Conservation (phyloP, 805 yeast species). For the Candida khao-thaluensis region DNA sequence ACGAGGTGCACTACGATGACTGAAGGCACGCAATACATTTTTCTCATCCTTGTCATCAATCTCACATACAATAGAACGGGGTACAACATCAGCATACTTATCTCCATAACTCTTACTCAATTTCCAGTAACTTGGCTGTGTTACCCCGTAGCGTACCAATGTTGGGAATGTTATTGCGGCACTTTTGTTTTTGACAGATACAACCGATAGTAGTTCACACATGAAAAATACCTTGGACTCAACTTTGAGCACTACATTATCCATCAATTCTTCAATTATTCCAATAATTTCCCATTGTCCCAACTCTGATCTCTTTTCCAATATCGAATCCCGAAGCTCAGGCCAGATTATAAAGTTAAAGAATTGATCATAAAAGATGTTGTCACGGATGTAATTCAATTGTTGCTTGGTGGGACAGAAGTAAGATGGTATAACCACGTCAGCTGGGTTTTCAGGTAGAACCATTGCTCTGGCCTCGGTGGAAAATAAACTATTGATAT, state of each 20-base stretch:
- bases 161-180: slow-evolving; percentile 5
- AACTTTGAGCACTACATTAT: slow-evolving; percentile 5
- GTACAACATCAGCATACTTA: slow-evolving; percentile 8
- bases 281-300: slow-evolving; percentile 7
- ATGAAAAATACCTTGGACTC: slow-evolving; percentile 5
- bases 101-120: slow-evolving; percentile 9
- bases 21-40: slow-evolving; percentile 4
- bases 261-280: slow-evolving; percentile 8
- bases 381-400: not conserved
- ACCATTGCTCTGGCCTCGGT: slow-evolving; percentile 5
- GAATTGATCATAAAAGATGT: slow-evolving; percentile 6
- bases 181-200: slow-evolving; percentile 3
- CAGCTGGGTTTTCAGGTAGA: slow-evolving; percentile 7
- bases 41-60: slow-evolving; percentile 4
- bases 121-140: slow-evolving; percentile 4
- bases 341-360: slow-evolving; percentile 9
- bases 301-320: slow-evolving; percentile 3
- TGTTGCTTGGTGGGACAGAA: slow-evolving; percentile 7
- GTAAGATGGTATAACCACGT: slow-evolving; percentile 7
- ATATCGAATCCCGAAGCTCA: slow-evolving; percentile 6
- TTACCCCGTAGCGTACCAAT: slow-evolving; percentile 5
- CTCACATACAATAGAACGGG: slow-evolving; percentile 8
- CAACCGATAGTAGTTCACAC: slow-evolving; percentile 5
- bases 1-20: not conserved
- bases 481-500: slow-evolving; percentile 1